Base-by-base conservation (phyloP, 768 basidiomycete genomes). In the Astraeus odoratus region DNA sequence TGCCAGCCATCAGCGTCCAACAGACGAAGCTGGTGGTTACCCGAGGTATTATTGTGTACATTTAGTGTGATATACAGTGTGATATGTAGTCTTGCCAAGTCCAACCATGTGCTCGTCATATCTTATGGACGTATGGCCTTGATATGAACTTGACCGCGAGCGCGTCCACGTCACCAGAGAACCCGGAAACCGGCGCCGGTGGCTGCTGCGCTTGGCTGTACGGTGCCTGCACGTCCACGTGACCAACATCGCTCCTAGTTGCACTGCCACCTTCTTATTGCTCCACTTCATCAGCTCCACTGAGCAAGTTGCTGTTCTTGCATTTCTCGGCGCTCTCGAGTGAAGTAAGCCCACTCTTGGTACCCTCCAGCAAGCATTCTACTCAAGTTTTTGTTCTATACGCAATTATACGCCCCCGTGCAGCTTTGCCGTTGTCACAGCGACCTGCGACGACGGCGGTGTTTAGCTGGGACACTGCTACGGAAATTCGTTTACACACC, bases 401-500 rank as follows among this genome's bases (percentile, higher is more conserved):
- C 18, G 44, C 23, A 15, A 33, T 23, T 39, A 4, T 39, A 38
- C 20, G 36, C 40, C 45, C 43, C 31, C 44, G 20, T 34, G 27
- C 23, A 37, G 22, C 41, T 42, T n/a, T 47, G 42, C 30, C 43
- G 30, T 43, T 30, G 18, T 31, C 38, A 38, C 37, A 23, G 22
- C 20, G 37, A 15, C 36, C 31, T 25, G 44, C 46, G 45, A 47
- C 46, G 41, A 49, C 48, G 8, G 24, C 30, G 20, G 44, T 44
- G 31, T 46, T 50, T 47, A 46, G 42, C 52, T 58, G 44, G 30
- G 37, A 43, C 45, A 44, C 36, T 47, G 39, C 57, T 59, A 50
- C 52, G 46, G 42, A 60, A 53, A 56, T 55, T 54, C 44, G 24
- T 15, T 25, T 43, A 41, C 53, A 59, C 55, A 34, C 51, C 62